phyloP scores from a whole-genome alignment of 257 asterid species.

The Capsicum rhomboideum region DNA sequence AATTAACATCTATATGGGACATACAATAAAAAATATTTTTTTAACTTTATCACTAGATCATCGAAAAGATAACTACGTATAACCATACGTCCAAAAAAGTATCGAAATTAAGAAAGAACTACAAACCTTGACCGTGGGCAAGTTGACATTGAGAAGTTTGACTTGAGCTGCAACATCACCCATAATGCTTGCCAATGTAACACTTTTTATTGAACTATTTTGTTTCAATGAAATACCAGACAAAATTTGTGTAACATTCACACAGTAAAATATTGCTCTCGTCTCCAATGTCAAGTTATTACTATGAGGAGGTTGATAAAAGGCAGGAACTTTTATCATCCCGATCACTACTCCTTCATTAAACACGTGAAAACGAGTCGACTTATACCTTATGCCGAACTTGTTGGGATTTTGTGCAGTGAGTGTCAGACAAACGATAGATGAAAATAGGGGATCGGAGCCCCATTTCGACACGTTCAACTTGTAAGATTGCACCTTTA shows the following conservation, averaged over 20 bases:
- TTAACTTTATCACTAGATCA: background rate
- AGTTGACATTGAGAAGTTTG: slow-evolving; percentile 21
- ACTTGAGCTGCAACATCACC: slow-evolving; percentile 48
- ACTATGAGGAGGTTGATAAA: slow-evolving; percentile 63
- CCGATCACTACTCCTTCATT: slow-evolving; percentile 53
- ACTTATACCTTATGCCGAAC: slow-evolving; percentile 39
- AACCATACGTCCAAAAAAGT: accelerated
- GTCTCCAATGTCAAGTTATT: slow-evolving; percentile 36
- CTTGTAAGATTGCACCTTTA: slow-evolving; percentile 37
- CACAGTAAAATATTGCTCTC: slow-evolving; percentile 19
- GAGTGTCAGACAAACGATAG: slow-evolving; percentile 28
- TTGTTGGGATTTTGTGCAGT: slow-evolving; percentile 48
- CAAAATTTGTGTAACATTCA: slow-evolving; percentile 37
- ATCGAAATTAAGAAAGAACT: background rate
- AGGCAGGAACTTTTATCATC: slow-evolving; percentile 40
- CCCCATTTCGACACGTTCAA: slow-evolving; percentile 15
- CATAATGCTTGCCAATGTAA: slow-evolving; percentile 26
- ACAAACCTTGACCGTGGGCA: slow-evolving; percentile 43
- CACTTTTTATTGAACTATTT: slow-evolving; percentile 7
- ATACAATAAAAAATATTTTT: background rate
- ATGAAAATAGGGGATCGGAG: slow-evolving; percentile 33
- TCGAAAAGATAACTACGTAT: background rate
- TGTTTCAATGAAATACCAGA: slow-evolving; percentile 16
- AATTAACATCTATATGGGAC: background rate
- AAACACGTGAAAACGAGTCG: slow-evolving; percentile 38